phyloP scores from a whole-genome alignment of 148 eudicot genomes.

The Rhododendron ovatum region DNA sequence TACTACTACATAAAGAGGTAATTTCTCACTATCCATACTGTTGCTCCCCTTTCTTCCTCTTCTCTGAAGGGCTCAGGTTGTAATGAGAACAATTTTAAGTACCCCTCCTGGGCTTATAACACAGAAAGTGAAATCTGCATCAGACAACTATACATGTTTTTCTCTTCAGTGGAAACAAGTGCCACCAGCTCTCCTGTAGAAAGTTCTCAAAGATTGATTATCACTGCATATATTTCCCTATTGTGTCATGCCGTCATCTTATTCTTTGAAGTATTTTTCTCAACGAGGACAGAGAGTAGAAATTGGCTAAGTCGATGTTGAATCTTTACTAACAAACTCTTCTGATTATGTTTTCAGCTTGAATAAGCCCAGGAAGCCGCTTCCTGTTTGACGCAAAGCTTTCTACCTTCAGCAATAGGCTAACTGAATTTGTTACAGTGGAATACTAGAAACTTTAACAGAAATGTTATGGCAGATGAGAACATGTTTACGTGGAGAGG shows the following conservation, averaged over 20 bases:
- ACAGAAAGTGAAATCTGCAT: neutral
- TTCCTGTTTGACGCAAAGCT: neutral
- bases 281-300: neutral
- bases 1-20: constrained; percentile 22
- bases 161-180: neutral
- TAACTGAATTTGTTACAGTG: neutral
- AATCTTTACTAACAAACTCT: neutral
- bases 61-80: neutral
- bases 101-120: neutral
- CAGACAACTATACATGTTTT: neutral
- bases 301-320: neutral
- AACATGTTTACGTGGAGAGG: neutral
- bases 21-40: neutral
- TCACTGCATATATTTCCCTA: neutral
- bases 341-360: neutral
- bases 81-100: neutral
- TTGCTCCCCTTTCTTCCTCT: neutral
- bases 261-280: neutral
- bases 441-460: neutral
- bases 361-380: neutral
- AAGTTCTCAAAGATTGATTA: too few relatives aligned
- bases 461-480: neutral
- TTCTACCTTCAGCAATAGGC: neutral
- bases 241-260: neutral
- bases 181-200: neutral